phyloP scores from a whole-genome alignment of 306 rosid species.

The Quercus alba region DNA sequence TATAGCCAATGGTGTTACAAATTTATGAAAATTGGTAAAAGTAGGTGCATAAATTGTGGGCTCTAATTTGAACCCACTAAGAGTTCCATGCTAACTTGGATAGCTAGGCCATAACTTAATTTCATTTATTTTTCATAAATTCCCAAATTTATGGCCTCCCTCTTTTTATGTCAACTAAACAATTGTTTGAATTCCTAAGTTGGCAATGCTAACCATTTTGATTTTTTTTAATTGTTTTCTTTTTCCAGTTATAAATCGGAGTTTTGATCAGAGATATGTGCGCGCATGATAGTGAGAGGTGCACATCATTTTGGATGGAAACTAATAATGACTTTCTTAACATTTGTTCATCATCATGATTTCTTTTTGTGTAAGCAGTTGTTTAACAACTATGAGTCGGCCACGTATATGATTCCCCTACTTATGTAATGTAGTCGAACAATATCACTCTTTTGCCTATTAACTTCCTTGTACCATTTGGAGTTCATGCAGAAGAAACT shows the following conservation, averaged over 20 bases:
- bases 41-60: background rate
- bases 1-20: background rate
- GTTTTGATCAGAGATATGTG: background rate
- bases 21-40: background rate
- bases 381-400: background rate
- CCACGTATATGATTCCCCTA: background rate
- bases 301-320: too few species aligned
- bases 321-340: too few species aligned
- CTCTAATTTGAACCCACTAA: background rate
- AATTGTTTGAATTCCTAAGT: background rate
- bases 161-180: background rate
- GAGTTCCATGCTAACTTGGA: too few species aligned
- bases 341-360: background rate
- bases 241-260: background rate
- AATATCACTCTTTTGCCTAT: background rate
- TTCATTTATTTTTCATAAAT: background rate
- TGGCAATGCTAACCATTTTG: background rate
- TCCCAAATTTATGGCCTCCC: background rate
- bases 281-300: too few species aligned
- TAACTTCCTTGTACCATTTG: conserved; percentile 4
- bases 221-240: background rate
- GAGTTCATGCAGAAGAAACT: conserved; percentile 5
- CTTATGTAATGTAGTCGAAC: background rate
- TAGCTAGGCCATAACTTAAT: background rate
- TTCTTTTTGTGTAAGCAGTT: background rate